Percentiles rank a stretch among this genome's conserved stretches.
These are phyloP conservation scores for Backusella luteola DNA, from an alignment of 192 early-diverging fungal genomes.

Conservation along the genomic window DNA sequence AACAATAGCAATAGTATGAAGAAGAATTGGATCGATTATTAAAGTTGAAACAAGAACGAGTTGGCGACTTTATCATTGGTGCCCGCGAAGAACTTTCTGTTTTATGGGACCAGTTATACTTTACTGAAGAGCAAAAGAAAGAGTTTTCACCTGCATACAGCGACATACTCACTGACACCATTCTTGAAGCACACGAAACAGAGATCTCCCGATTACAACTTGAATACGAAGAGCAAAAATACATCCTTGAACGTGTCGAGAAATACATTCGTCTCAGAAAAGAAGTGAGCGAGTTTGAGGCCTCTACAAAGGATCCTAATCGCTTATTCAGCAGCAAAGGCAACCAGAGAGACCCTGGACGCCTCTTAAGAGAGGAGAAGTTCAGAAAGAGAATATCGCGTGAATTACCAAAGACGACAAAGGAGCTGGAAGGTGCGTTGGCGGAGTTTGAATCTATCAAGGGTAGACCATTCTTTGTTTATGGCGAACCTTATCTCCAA, in stretches of 20 bases:
- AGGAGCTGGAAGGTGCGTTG: constrained; percentile 37
- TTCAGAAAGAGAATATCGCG: constrained; percentile 41
- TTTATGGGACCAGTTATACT: constrained; percentile 46
- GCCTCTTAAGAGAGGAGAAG: constrained; percentile 50
- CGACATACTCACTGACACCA: constrained; percentile 21
- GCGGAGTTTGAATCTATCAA: constrained; percentile 38
- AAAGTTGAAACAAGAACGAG: constrained; percentile 37
- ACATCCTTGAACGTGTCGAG: constrained; percentile 40
- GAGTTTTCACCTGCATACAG: constrained; percentile 15
- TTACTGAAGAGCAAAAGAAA: constrained; percentile 16
- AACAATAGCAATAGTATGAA: constrained; percentile 37
- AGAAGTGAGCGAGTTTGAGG: constrained; percentile 42
- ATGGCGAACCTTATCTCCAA: constrained; percentile 39
- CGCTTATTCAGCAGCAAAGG: constrained; percentile 38
- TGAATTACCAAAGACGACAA: constrained; percentile 43
- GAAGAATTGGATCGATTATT: constrained; percentile 36
- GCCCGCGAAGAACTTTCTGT: constrained; percentile 35
- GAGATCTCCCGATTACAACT: constrained; percentile 40
- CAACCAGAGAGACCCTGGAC: constrained; percentile 44
- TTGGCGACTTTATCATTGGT: constrained; percentile 41
- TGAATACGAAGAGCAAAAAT: constrained; percentile 37
- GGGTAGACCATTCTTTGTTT: constrained; percentile 40
- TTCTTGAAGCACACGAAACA: constrained; percentile 38
- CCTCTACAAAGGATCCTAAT: constrained; percentile 39
- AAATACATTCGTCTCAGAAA: constrained; percentile 35